Percentiles rank a stretch among this genome's conserved stretches.
phyloP scores from a whole-genome alignment of 2,329 filamentous ascomycete genomes.

The Leptographium wingfieldii region DNA sequence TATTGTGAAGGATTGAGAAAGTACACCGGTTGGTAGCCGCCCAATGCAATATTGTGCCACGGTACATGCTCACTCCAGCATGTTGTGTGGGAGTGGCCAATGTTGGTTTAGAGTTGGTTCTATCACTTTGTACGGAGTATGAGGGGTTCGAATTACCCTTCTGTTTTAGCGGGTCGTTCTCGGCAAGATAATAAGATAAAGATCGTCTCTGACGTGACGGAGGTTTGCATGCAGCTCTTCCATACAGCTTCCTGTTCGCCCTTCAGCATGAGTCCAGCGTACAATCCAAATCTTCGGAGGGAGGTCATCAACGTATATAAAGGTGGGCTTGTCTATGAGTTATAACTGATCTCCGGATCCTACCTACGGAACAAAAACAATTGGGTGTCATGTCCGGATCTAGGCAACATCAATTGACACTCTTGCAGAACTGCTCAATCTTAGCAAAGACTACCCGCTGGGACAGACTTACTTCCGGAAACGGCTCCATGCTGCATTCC shows the following conservation, averaged over 20 bases:
- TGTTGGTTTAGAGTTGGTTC: not conserved
- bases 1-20: not conserved
- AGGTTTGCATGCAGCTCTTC: not conserved
- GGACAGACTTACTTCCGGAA: slow-evolving; percentile 72
- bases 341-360: not conserved
- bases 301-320: slow-evolving; percentile 85
- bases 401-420: not conserved
- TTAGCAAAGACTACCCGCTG: slow-evolving; percentile 77
- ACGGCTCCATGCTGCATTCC: slow-evolving; percentile 75
- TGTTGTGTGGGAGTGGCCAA: not conserved
- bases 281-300: slow-evolving; percentile 49
- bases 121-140: not conserved
- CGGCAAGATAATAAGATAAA: not conserved
- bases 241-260: not conserved
- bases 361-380: not conserved
- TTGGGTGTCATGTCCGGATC: no score
- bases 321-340: slow-evolving; percentile 34
- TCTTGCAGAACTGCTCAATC: slow-evolving; percentile 60
- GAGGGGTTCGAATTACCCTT: not conserved
- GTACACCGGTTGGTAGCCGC: not conserved
- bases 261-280: slow-evolving; percentile 18
- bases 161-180: not conserved
- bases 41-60: not conserved
- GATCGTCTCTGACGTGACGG: not conserved
- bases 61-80: not conserved